A percentile compares a stretch with the other conserved stretches of the same genome.
Evolutionary conservation across 2,329 filamentous ascomycete genomes (phyloP).

Genomic region (Pezicula carpinea): DNA sequence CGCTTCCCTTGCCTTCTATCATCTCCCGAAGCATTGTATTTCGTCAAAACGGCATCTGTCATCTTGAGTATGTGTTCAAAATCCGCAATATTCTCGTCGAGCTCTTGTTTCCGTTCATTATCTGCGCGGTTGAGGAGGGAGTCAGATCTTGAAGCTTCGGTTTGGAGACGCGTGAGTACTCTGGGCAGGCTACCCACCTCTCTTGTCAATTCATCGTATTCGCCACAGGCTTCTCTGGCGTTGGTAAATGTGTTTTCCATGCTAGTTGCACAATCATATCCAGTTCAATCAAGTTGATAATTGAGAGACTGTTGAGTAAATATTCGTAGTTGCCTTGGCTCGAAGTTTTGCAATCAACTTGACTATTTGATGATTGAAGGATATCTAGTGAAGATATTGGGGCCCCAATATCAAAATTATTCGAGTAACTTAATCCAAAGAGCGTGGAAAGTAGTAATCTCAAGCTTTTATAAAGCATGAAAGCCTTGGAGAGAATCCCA

Average conservation of each 20-base stretch:
- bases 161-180: constrained; percentile 47
- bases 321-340: too few relatives aligned
- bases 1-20: constrained; percentile 2
- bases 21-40: constrained; percentile 12
- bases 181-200: constrained; percentile 48
- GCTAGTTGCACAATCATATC: constrained; percentile 2
- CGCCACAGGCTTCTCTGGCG: constrained; percentile 37
- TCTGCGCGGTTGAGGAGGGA: constrained; percentile 41
- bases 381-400: too few relatives aligned
- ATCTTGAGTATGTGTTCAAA: constrained; percentile 9
- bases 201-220: constrained; percentile 41
- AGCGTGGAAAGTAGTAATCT: too few relatives aligned
- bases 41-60: constrained; percentile 7
- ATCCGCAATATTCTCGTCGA: constrained; percentile 5
- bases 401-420: too few relatives aligned
- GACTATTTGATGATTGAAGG: too few relatives aligned
- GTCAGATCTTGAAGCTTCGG: constrained; percentile 48
- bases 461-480: too few relatives aligned
- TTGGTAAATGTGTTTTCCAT: constrained; percentile 2
- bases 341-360: too few relatives aligned
- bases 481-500: too few relatives aligned
- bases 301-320: too few relatives aligned
- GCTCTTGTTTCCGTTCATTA: constrained; percentile 8
- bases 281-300: too few relatives aligned
- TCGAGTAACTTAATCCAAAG: too few relatives aligned